Conservation (phyloP, 2,329 filamentous ascomycete genomes). For the Juglanconis juglandina region DNA sequence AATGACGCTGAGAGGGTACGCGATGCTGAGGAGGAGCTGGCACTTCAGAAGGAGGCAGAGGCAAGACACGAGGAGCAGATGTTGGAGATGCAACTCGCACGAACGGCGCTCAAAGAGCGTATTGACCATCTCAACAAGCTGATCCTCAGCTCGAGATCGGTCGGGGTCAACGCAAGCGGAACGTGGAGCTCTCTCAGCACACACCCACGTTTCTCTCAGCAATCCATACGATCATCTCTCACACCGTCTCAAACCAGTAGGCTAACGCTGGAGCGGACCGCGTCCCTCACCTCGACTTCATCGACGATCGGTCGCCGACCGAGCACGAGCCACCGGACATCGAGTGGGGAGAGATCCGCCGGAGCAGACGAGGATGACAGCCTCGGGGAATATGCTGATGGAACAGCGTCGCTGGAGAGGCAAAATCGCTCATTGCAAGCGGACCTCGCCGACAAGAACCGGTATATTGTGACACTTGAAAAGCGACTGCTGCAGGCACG, state of each 20-base stretch:
- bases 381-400: slow-evolving; percentile 79
- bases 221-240: slow-evolving; percentile 58
- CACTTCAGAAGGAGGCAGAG: slow-evolving; percentile 73
- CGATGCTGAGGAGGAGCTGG: slow-evolving; percentile 69
- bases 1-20: slow-evolving; percentile 61
- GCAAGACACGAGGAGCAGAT: slow-evolving; percentile 94
- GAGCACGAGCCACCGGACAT: slow-evolving; percentile 39
- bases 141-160: slow-evolving; percentile 92
- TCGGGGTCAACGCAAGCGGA: slow-evolving; percentile 80
- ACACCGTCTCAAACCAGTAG: slow-evolving; percentile 56
- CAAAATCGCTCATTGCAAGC: slow-evolving; percentile 90
- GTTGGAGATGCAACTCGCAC: slow-evolving; percentile 95
- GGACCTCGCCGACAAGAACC: slow-evolving; percentile 94
- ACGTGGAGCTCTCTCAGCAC: slow-evolving; percentile 66
- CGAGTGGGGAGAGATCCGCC: slow-evolving; percentile 35
- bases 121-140: slow-evolving; percentile 95
- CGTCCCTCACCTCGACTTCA: slow-evolving; percentile 63
- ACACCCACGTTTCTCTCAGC: slow-evolving; percentile 61
- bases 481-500: slow-evolving; percentile 88
- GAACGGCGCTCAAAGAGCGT: slow-evolving; percentile 92
- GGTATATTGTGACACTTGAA: slow-evolving; percentile 91
- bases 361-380: slow-evolving; percentile 63
- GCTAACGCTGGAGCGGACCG: slow-evolving; percentile 58
- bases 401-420: slow-evolving; percentile 74
- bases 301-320: slow-evolving; percentile 58